Evolutionary conservation across 2,329 filamentous ascomycete genomes (phyloP).

Genomic region (Diaporthe batatas): DNA sequence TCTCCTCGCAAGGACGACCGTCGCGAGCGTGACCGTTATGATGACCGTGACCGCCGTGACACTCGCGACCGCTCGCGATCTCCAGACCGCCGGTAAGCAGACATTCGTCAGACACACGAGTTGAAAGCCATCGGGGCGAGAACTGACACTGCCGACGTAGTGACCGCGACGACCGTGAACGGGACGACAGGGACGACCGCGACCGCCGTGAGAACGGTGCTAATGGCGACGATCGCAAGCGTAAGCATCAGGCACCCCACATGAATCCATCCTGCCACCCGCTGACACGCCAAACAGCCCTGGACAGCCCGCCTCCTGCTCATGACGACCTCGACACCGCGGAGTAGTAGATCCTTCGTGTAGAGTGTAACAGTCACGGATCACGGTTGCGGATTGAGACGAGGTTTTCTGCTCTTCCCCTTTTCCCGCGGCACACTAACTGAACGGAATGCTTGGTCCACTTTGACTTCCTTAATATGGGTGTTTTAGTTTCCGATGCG

Average conservation of each 20-base stretch:
- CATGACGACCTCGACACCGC: conserved; percentile 97
- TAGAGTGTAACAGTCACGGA: conserved; percentile 12
- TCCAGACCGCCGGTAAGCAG: conserved; percentile 70
- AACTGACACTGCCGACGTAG: conserved; percentile 51
- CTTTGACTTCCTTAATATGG: conserved; percentile 41
- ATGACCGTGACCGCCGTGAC: conserved; percentile 81
- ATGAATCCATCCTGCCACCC: conserved; percentile 51
- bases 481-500: conserved; percentile 43
- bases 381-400: conserved; percentile 35
- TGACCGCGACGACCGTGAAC: conserved; percentile 68
- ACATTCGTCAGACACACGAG: not conserved
- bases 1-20: conserved; percentile 92
- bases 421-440: conserved; percentile 43
- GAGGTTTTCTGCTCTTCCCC: conserved; percentile 42
- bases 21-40: conserved; percentile 82
- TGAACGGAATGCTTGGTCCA: conserved; percentile 41
- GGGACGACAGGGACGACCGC: conserved; percentile 77
- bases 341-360: conserved; percentile 68
- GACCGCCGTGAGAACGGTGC: conserved; percentile 82
- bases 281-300: conserved; percentile 55
- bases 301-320: conserved; percentile 84
- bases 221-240: conserved; percentile 92
- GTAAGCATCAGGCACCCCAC: conserved; percentile 62
- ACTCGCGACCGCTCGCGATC: conserved; percentile 80
- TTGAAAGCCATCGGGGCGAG: conserved; percentile 61